These are phyloP conservation scores for Suillus occidentalis DNA, from an alignment of 768 basidiomycete genomes.

Conservation along the genomic window DNA sequence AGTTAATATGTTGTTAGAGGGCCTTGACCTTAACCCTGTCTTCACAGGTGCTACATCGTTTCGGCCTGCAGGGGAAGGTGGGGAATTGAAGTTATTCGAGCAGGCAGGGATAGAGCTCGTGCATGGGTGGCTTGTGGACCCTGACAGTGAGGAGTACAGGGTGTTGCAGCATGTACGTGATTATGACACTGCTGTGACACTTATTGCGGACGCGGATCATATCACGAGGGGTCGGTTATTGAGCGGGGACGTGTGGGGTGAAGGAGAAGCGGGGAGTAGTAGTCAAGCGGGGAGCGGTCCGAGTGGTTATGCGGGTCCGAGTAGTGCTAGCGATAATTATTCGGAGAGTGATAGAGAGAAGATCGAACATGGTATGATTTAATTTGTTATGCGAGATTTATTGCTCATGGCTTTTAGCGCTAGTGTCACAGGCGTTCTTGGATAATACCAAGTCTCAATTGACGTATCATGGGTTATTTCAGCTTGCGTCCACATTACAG, in stretches of 20 bases:
- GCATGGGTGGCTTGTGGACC: slow-evolving; percentile 72
- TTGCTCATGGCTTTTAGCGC: slow-evolving; percentile 43
- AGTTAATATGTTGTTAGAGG: slow-evolving; percentile 46
- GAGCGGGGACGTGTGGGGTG: slow-evolving; percentile 33
- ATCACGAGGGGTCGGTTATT: slow-evolving; percentile 64
- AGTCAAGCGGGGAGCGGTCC: slow-evolving; percentile 7
- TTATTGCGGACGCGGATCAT: slow-evolving; percentile 81
- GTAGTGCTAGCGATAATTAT: slow-evolving; percentile 29
- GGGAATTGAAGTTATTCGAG: slow-evolving; percentile 84
- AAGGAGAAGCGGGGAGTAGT: background rate
- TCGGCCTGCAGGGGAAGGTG: slow-evolving; percentile 60
- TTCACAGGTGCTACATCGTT: slow-evolving; percentile 75
- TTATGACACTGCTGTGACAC: slow-evolving; percentile 72
- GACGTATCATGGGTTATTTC: slow-evolving; percentile 86
- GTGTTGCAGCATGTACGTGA: slow-evolving; percentile 55
- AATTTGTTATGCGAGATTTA: slow-evolving; percentile 1
- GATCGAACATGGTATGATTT: slow-evolving; percentile 64
- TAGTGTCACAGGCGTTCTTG: slow-evolving; percentile 67
- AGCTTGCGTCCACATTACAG: slow-evolving; percentile 53
- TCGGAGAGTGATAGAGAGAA: slow-evolving; percentile 58
- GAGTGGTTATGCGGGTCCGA: slow-evolving; percentile 10
- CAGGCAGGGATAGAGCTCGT: slow-evolving; percentile 79
- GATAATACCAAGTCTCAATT: slow-evolving; percentile 75
- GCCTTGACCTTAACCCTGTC: slow-evolving; percentile 86
- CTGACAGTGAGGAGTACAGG: slow-evolving; percentile 52